Evolutionary conservation across 345 rosid genomes (phyloP), one percentile per base, ranked within the genome.

Genomic region (Hypericum androsaemum): DNA sequence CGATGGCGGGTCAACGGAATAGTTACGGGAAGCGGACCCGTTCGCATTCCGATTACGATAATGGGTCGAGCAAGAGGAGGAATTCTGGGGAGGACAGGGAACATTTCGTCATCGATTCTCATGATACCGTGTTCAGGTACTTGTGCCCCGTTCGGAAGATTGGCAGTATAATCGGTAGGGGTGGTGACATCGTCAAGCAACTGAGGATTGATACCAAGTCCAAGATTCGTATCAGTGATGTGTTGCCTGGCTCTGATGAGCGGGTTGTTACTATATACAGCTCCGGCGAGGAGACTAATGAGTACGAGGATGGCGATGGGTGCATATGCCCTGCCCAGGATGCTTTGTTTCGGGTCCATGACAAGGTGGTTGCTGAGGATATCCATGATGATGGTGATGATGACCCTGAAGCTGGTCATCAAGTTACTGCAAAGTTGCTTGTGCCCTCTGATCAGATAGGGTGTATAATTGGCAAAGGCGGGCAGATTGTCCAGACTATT

Each of bases 391-490:
- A 81, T 47, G 71, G 72, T 42, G 97, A 81, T 47, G 95, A 81
- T 2, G 84, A 76, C 13, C 56, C 76, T 47, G 90, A 78, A 44
- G 71, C 64, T 36, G 76, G 70, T 64, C 87, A 64, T 12, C 80
- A 79, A 53, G 75, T 81, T 54, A 76, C 72, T 50, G 94, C 95
- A 5, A 80, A 74, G 64, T 81, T 92, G 53, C 95, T 92, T 61
- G 98, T 92, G 38, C 84, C 95, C 13, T 92, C 98, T 6, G 97
- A 88, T 77, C 98, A 92, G 88, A 88, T 92, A 62, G 98, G 98
- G 45, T 92, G 90, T 65, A 65, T 92, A 58, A 85, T 88, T 50
- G 97, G 99, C 17, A 88, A 82, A 78, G 99, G 95, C 54, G 99
- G 99, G 13, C 86, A 85, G 61, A 81, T 88, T 46, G 90, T 94